Conservation (phyloP, 495 filamentous ascomycete genomes). For the Trichoderma reesei region DNA sequence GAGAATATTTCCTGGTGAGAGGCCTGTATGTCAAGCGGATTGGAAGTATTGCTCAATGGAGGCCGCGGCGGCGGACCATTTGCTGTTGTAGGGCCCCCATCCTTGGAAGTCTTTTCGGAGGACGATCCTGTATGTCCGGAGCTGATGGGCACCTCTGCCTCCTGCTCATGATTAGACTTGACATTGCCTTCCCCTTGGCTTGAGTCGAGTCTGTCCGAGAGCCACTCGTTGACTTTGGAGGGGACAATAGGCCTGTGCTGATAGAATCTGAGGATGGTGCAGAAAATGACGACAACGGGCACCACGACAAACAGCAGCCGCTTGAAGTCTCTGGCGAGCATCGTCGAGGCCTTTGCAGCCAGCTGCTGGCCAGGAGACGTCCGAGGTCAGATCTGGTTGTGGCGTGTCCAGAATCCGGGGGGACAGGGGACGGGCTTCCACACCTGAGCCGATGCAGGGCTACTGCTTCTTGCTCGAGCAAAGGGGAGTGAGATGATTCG, state of each 20-base stretch:
- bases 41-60: background rate
- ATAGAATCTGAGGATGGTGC: background rate
- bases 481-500: too few relatives aligned
- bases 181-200: background rate
- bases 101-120: background rate
- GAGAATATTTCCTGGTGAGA: constrained; percentile 34
- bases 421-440: background rate
- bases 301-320: constrained; percentile 21
- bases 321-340: constrained; percentile 26
- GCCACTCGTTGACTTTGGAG: background rate
- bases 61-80: background rate
- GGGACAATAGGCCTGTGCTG: background rate
- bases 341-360: constrained; percentile 11
- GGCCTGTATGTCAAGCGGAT: background rate
- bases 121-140: background rate
- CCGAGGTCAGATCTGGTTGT: background rate
- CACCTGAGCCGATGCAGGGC: too few relatives aligned
- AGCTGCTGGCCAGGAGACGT: background rate
- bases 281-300: constrained; percentile 9
- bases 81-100: background rate
- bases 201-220: background rate
- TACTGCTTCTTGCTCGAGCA: too few relatives aligned
- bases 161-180: background rate
- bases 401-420: background rate
- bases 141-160: background rate